Evolutionary conservation across 2,329 filamentous ascomycete species (phyloP), one percentile per base, ranked within the genome.

Genomic region (Pseudophaeomoniella oleicola): DNA sequence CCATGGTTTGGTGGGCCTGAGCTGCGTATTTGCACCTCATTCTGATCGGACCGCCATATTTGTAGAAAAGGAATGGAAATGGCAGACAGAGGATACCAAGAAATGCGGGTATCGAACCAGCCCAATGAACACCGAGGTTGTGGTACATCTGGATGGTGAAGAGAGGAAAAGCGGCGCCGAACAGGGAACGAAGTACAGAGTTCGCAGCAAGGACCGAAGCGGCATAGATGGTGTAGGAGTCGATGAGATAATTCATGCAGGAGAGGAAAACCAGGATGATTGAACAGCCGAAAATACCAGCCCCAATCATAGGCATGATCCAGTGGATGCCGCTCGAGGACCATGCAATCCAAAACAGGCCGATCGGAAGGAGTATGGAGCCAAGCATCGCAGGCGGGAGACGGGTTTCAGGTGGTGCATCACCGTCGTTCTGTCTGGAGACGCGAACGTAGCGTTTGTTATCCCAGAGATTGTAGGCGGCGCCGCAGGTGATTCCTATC

Each of bases 301-400:
- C 51, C 3, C 51, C 56, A 6, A 54, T 50, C 32, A 61, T 50
- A 38, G 50, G 50, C 11, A 48, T 56, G 37, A 60, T 55, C 56
- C 56, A 61, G 42, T 60, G 57, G 19, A 59, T 44, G 2, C 49
- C 50, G 49, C 66, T 69, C 59, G 38, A 58, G 1, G 71, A 72
- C 71, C 71, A 75, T 0, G 69, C 71, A 39, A 75, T 70, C 69
- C 69, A 72, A 51, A 75, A 72, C 3, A 75, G 56, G 12, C 69
- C 66, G 30, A 72, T 51, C 0, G 74, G 72, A 29, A 78, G 58
- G n/a, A 57, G 53, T 15, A 71, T 55, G 37, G 59, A 62, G 65
- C 69, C 70, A 3, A 67, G 41, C 40, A 69, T 63, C 32, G 58
- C 61, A 4, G 67, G 62, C 2, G 67, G 65, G 2, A 73, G 51